phyloP scores from a whole-genome alignment of 1,284 basidiomycete genomes.

The Trametes sp. region DNA sequence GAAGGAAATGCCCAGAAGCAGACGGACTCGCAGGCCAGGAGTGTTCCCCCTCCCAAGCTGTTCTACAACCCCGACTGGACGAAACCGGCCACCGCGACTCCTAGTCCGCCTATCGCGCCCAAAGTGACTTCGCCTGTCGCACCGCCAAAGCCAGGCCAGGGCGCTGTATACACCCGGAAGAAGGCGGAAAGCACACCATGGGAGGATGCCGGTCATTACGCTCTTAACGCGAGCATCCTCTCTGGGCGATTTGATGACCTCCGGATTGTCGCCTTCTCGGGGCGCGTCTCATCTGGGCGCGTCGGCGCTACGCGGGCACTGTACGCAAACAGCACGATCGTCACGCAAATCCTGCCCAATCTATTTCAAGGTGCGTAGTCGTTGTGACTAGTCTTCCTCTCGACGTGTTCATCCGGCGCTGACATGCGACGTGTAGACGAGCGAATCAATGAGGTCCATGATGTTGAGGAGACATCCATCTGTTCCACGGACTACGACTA shows the following conservation, averaged over 20 bases:
- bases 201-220: constrained; percentile 19
- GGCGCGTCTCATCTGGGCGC: background rate
- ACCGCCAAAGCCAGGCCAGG: too few species aligned
- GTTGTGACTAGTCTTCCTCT: background rate
- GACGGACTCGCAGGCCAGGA: too few species aligned
- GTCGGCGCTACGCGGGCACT: background rate
- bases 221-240: constrained; percentile 20
- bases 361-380: background rate
- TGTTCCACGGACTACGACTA: constrained; percentile 5
- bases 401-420: background rate
- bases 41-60: too few species aligned
- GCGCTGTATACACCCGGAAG: too few species aligned
- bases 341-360: background rate
- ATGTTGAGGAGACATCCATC: background rate
- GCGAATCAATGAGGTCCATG: background rate
- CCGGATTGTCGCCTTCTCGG: constrained; percentile 9
- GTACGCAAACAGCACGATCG: constrained; percentile 12
- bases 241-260: constrained; percentile 20
- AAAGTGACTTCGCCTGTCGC: too few species aligned
- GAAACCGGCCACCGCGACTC: too few species aligned
- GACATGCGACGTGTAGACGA: background rate
- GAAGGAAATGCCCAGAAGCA: too few species aligned
- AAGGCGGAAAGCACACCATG: background rate
- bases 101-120: too few species aligned
- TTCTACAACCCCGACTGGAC: too few species aligned